Base-by-base conservation (phyloP, 352 stramenopile species). In the Hyaloperonospora arabidopsidis region DNA sequence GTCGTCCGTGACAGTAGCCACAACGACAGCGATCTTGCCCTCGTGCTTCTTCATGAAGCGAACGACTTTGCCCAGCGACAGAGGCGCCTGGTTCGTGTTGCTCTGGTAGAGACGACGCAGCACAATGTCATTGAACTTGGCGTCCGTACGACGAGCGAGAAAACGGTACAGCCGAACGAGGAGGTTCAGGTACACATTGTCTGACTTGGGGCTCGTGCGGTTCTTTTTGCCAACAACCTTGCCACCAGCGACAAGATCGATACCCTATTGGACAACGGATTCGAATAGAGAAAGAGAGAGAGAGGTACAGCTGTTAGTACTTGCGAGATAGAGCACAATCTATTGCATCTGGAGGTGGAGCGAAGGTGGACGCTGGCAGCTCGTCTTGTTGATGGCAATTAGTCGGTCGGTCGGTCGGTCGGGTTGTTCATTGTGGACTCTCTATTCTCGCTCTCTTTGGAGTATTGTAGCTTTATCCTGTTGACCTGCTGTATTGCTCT, bases 21-120 rank as follows among this genome's bases (percentile, higher is more conserved):
- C 97, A 45, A 99, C 79, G 45, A 99, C 97, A 45, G 95, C 96
- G 59, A 95, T 98, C 85, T 99, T 98, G 60, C 84, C 93, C 59
- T 99, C 96, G 86, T 99, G 98, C 54, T 87, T 94, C 72, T 91
- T 97, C 96, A 99, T 99, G 90, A 98, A 98, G 65, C 95, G 92
- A 58, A 84, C 81, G 44, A 99, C 79, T 66, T 95, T 86, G 65
- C 88, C 84, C 53, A 99, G 88, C 50, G 94, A 97, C 61, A 99
- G 96, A 43, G 97, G 95, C 48, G 96, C 94, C 66, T 97, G 84
- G 87, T 99, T 99, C 39, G 95, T 97, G 83, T 98, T 98, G 64
- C 85, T 98, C 94, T 98, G 97, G 84, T 98, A 98, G 65, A 99
- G 84, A 68, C 97, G 93, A 86, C 98, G 98, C 38, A 98, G 84